A percentile compares a stretch with the other conserved stretches of the same genome.
These are phyloP conservation scores for Porogramme epimiltina DNA, from an alignment of 1,284 basidiomycete genomes.

Conservation along the genomic window DNA sequence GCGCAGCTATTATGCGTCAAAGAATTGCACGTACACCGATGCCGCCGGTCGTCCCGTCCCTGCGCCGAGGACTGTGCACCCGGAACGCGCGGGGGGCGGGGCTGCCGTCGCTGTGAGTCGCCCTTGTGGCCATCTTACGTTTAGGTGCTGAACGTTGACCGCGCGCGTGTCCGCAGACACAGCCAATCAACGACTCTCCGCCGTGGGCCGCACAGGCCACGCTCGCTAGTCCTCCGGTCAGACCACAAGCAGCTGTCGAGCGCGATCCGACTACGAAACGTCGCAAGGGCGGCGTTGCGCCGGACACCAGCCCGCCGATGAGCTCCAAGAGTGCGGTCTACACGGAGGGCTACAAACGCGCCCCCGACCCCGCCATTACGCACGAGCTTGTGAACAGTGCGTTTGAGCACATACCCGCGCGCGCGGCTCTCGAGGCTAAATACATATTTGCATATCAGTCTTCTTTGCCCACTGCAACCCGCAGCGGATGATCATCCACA, in stretches of 20 bases:
- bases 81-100: constrained; percentile 13
- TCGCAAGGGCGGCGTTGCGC: constrained; percentile 21
- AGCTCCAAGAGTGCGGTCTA: constrained; percentile 35
- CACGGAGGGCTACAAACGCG: constrained; percentile 19
- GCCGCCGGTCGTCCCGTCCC: constrained; percentile 75
- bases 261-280: constrained; percentile 27
- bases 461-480: constrained; percentile 83
- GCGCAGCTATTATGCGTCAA: constrained; percentile 74
- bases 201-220: constrained; percentile 22
- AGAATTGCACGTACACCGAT: constrained; percentile 79
- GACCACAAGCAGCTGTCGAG: constrained; percentile 18
- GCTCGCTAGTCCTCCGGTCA: constrained; percentile 14
- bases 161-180: constrained; percentile 8
- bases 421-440: too few species aligned
- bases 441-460: too few species aligned
- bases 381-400: constrained; percentile 75
- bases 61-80: constrained; percentile 47
- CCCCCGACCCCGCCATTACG: constrained; percentile 61
- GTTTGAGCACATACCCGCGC: constrained; percentile 30
- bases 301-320: constrained; percentile 20
- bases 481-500: constrained; percentile 71
- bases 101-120: constrained; percentile 4
- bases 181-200: constrained; percentile 12
- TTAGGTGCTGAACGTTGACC: not conserved
- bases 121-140: constrained; percentile 2